Conservation (phyloP, 306 rosid genomes). For the Corylus americana region DNA sequence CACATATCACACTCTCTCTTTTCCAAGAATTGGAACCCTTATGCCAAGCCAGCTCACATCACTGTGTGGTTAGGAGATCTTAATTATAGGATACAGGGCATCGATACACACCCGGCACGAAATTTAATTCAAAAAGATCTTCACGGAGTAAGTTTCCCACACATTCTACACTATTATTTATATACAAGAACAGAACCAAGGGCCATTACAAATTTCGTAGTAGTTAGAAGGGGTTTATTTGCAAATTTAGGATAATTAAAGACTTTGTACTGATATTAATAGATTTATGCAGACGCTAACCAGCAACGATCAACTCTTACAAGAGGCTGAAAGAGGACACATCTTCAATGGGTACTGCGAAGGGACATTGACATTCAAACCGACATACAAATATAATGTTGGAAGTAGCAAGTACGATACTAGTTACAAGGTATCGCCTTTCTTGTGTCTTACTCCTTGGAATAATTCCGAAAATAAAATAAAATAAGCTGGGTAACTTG, state of each 20-base stretch:
- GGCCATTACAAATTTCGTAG: no score
- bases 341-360: conserved; percentile 73
- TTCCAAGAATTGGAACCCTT: conserved; percentile 59
- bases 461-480: background rate
- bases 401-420: conserved; percentile 77
- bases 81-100: conserved; percentile 67
- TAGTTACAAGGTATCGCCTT: conserved; percentile 56
- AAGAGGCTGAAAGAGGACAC: conserved; percentile 71
- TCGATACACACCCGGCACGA: conserved; percentile 49
- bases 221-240: no score
- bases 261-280: background rate
- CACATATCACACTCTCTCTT: conserved; percentile 62
- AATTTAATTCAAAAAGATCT: conserved; percentile 45
- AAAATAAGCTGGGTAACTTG: background rate
- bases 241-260: background rate
- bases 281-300: conserved; percentile 37
- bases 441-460: background rate
- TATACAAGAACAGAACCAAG: no score
- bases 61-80: conserved; percentile 82
- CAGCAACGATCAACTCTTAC: conserved; percentile 63
- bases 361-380: conserved; percentile 75
- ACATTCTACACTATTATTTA: no score
- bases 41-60: conserved; percentile 51
- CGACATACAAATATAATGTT: conserved; percentile 70
- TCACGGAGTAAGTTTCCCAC: conserved; percentile 39